Percentiles rank a stretch among this genome's conserved stretches.
Evolutionary conservation across 495 filamentous ascomycete genomes (phyloP).

Genomic region (Aspergillus leporis): DNA sequence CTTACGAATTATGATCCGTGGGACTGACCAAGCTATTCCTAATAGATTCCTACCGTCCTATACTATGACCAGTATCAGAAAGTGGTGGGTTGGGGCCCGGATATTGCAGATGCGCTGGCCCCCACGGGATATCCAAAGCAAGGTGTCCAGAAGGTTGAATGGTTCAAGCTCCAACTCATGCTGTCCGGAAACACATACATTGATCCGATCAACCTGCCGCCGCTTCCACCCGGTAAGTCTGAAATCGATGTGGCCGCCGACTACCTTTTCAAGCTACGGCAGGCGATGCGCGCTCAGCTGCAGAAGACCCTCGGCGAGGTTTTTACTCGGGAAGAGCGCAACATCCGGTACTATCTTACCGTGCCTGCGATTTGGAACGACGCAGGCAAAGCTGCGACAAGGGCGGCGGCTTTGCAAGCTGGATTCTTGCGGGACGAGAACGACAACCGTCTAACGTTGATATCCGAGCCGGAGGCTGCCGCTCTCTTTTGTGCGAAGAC

Average conservation of each 20-base stretch:
- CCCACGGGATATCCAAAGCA: conserved; percentile 79
- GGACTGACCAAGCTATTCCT: conserved; percentile 11
- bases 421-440: conserved; percentile 77
- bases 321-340: conserved; percentile 75
- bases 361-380: conserved; percentile 83
- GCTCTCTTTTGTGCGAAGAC: conserved; percentile 81
- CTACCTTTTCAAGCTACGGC: conserved; percentile 76
- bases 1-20: neutral
- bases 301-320: conserved; percentile 77
- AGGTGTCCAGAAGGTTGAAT: conserved; percentile 80
- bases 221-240: conserved; percentile 74
- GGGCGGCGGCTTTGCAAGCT: conserved; percentile 74
- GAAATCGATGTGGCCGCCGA: conserved; percentile 80
- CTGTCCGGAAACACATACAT: conserved; percentile 80
- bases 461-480: conserved; percentile 77
- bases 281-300: conserved; percentile 73
- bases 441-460: conserved; percentile 70
- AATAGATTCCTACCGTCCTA: conserved; percentile 74
- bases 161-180: conserved; percentile 85
- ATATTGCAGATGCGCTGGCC: conserved; percentile 76
- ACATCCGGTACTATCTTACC: conserved; percentile 75
- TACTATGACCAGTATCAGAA: conserved; percentile 85
- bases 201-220: conserved; percentile 77
- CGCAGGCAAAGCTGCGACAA: conserved; percentile 75
- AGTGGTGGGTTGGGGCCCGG: conserved; percentile 78